phyloP scores from a whole-genome alignment of 192 early-diverging fungal species.

The Backusella australiensis region DNA sequence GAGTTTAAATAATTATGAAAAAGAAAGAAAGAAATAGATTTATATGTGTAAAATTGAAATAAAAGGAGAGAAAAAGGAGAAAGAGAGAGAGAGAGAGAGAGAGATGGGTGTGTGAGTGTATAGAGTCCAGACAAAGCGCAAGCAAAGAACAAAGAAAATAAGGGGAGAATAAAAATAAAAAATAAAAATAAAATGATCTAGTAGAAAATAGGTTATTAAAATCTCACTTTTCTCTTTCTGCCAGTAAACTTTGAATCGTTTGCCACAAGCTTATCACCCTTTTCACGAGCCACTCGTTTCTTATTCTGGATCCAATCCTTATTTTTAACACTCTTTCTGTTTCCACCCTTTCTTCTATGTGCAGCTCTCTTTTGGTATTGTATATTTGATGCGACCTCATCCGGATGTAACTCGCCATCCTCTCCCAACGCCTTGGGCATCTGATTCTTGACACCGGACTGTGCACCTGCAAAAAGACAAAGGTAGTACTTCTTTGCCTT shows the following conservation, averaged over 20 bases:
- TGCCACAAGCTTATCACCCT: conserved; percentile 77
- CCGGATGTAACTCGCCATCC: conserved; percentile 50
- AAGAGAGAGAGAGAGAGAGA: conserved; percentile 11
- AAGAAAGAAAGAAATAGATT: background rate
- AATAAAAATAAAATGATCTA: too few relatives aligned
- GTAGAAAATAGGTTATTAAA: conserved; percentile 49
- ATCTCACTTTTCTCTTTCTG: conserved; percentile 84
- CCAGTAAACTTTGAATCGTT: conserved; percentile 93
- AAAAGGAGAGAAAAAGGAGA: conserved; percentile 9
- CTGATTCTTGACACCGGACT: conserved; percentile 47
- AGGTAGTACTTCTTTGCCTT: conserved; percentile 98
- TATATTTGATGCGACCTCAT: conserved; percentile 29
- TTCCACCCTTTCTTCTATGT: conserved; percentile 33
- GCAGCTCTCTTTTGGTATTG: conserved; percentile 41
- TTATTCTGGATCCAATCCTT: conserved; percentile 89
- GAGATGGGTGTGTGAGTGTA: background rate
- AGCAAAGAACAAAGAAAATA: conserved; percentile 11
- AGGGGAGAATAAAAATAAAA: background rate
- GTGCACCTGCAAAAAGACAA: conserved; percentile 93
- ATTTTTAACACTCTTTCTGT: conserved; percentile 71
- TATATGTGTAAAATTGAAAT: background rate
- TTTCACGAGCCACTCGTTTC: conserved; percentile 78
- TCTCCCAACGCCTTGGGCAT: conserved; percentile 66
- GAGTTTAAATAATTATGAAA: conserved; percentile 1
- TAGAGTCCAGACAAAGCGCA: conserved; percentile 5